A percentile compares a stretch with the other conserved stretches of the same genome.
Conservation (phyloP, 495 filamentous ascomycete species). For the Arthonia radiata region DNA sequence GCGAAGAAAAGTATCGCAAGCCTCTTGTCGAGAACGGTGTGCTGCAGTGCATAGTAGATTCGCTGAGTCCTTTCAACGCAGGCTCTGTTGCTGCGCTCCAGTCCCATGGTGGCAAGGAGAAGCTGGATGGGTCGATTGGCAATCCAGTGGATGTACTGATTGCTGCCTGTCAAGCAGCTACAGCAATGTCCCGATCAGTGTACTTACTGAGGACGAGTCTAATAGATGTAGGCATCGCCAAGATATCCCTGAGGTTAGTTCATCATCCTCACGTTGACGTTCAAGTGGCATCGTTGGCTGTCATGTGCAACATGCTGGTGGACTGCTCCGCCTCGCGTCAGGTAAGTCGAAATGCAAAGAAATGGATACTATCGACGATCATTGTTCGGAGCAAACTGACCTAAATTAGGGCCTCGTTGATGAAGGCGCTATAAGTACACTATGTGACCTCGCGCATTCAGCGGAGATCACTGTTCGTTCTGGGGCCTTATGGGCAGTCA, state of each 20-base stretch:
- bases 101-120: too few species aligned
- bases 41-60: conserved; percentile 59
- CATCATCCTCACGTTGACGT: conserved; percentile 55
- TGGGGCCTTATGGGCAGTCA: conserved; percentile 77
- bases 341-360: conserved; percentile 21
- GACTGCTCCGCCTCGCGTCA: conserved; percentile 80
- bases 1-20: conserved; percentile 70
- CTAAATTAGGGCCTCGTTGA: conserved; percentile 37
- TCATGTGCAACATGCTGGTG: conserved; percentile 57
- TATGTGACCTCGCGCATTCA: conserved; percentile 70
- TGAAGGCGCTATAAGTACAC: conserved; percentile 45
- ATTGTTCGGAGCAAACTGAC: conserved; percentile 11
- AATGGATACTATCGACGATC: too few species aligned
- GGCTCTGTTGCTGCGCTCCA: conserved; percentile 8
- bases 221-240: conserved; percentile 60
- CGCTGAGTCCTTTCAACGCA: conserved; percentile 35
- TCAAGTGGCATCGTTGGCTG: conserved; percentile 59
- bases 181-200: conserved; percentile 60
- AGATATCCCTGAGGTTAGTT: conserved; percentile 54
- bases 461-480: conserved; percentile 43
- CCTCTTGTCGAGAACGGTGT: conserved; percentile 57
- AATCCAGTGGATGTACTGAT: conserved; percentile 44
- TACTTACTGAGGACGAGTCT: conserved; percentile 62
- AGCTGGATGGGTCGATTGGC: too few species aligned
- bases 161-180: conserved; percentile 57